Base-by-base conservation (phyloP, 2,329 filamentous ascomycete genomes). In the Penicillium sumatraense region DNA sequence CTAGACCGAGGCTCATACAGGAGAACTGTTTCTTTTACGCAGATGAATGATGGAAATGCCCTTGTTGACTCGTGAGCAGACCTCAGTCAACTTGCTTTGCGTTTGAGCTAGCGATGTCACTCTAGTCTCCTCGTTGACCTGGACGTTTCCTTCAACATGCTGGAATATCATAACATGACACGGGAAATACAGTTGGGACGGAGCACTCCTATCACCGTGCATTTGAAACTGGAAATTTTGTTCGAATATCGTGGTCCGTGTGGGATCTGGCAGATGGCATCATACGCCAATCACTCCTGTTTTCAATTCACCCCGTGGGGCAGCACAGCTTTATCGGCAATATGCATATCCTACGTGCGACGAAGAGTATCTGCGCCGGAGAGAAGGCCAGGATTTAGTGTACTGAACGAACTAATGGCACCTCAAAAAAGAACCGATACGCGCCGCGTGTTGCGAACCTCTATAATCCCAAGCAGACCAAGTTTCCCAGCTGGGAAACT, bases 261-360 rank as follows among this genome's bases (percentile, higher is more conserved):
- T 21, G 82, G 81, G 0, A 52, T 84, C 14, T 86, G 82, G 81
- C 54, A 72, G 2, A 54, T 70, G 0, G 78, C 81, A 2, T 81
- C 82, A 0, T 71, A 73, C 49, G 76, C 83, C 60, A 86, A 86
- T 54, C 82, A 86, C 57, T 75, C 73, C 10, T 86, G 83, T 63
- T 29, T 74, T n/a, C n/a, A n/a, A 4, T 62, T 65, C 14, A 86
- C 84, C 57, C 75, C 74, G n/a, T n/a, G n/a, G n/a, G n/a, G n/a
- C 57, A 52, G 0, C 78, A 79, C 14, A 65, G 75, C 2, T 84
- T 83, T 63, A 81, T 85, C 21, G 82, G 83, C 1, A 81, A 86
- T 59, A 75, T 86, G 71, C 72, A 76, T 56, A 73, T 85, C 10
- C 41, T 85, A 14, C 78, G 80, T 3, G 82, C 82, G 0, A 67